These are phyloP conservation scores for Lasiodiplodia hormozganensis DNA, from an alignment of 2,329 filamentous ascomycete species.

Conservation along the genomic window DNA sequence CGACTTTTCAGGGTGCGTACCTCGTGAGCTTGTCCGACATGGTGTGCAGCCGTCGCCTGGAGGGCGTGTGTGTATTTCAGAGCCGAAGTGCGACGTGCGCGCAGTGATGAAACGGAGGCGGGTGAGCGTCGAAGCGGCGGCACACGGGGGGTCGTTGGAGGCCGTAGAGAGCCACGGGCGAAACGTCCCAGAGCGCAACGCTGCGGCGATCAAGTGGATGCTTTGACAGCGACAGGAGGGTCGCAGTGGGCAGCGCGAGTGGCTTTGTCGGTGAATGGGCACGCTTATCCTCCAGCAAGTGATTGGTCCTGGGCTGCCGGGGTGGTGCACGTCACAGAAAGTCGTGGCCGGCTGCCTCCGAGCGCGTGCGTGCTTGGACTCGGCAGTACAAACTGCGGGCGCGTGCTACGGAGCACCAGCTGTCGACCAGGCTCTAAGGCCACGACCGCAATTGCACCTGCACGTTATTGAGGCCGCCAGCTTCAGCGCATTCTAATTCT, in stretches of 20 bases:
- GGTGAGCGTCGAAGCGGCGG: constrained; percentile 24
- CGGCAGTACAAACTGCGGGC: constrained; percentile 16
- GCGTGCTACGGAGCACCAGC: constrained; percentile 16
- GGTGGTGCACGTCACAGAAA: constrained; percentile 4
- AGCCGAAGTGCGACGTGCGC: constrained; percentile 11
- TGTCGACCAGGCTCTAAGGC: not conserved
- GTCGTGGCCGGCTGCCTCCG: constrained; percentile 10
- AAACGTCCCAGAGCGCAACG: constrained; percentile 18
- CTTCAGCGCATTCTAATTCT: not conserved
- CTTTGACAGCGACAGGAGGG: constrained; percentile 25
- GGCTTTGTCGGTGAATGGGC: constrained; percentile 28
- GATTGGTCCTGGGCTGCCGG: constrained; percentile 1
- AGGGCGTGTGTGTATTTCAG: constrained; percentile 16
- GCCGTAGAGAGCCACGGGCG: constrained; percentile 13
- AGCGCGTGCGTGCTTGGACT: constrained; percentile 20
- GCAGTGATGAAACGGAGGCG: constrained; percentile 13
- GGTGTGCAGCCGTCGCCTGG: constrained; percentile 38
- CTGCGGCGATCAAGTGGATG: constrained; percentile 25
- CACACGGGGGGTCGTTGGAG: constrained; percentile 12
- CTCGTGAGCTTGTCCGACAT: constrained; percentile 97
- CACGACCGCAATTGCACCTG: constrained; percentile 9
- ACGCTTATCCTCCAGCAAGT: constrained; percentile 8
- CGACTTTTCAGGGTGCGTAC: constrained; percentile 59
- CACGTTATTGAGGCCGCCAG: not conserved
- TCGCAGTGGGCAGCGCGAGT: constrained; percentile 20